Evolutionary conservation across 2,329 filamentous ascomycete species (phyloP), one percentile per base, ranked within the genome.

Genomic region (Aspergillus novofumigatus): DNA sequence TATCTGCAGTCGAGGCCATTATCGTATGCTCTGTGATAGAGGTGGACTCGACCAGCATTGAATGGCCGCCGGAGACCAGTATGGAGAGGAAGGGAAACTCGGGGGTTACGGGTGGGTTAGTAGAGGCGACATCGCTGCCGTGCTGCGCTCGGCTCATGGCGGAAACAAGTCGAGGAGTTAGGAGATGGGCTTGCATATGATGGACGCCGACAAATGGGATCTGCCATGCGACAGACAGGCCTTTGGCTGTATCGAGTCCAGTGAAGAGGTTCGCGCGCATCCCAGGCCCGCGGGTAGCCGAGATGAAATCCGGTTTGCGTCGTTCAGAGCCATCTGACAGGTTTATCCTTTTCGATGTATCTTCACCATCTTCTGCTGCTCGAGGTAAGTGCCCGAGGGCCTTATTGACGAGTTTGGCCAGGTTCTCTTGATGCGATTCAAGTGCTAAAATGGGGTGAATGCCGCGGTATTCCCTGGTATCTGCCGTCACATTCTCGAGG

Each of bases 121-220:
- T 53, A 10, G 51, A 53, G 52, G 53, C 51, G 21, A 57, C 50
- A 52, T 52, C 59, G 38, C n/a, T 51, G 4, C 52, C 48, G 7
- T 59, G 63, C 52, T 59, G 53, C 11, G 60, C 61, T 21, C 59
- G 62, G 53, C 78, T 69, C 58, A 93, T 74, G 4, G 89, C 89
- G 32, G 79, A 76, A 3, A 88, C 86, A 45, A 99, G 82, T 9
- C 91, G 83, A 17, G 93, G 90, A 20, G 94, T 97, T 60, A 99
- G 77, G 20, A 94, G 89, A 74, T 99, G 94, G 10, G 92, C 94
- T 72, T 97, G 92, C 94, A 99, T 97, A 74, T 99, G 94, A 72
- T 99, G 90, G 1, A 97, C 90, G 0, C 86, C 94, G 1, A 97
- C 73, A 32, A 97, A 78, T 3, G 93, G 92, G 41, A 92, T 82